Base-by-base conservation (phyloP, 345 rosid genomes). In the Corchorus capsularis region DNA sequence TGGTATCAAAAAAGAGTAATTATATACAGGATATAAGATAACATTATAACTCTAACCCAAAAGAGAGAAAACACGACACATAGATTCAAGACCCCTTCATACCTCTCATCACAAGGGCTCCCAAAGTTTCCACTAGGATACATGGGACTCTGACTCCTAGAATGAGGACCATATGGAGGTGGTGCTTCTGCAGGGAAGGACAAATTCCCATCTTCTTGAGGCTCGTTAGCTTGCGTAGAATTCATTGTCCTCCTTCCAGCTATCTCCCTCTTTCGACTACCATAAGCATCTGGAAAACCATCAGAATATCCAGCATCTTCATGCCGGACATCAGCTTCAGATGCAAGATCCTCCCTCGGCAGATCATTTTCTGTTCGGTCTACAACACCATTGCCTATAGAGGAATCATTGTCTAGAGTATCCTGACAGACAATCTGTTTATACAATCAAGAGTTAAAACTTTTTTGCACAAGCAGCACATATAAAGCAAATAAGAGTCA, bases 381-480 rank as follows among this genome's bases (percentile, higher is more conserved):
- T 19, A 11, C 67, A 34, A 74, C 82, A 74, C 66, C 87, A 74
- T 84, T 77, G 77, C 86, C 93, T 2, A 78, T 22, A 10, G 94
- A 75, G 43, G 92, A 88, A 77, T 86, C 90, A 82, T 83, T 89
- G 46, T 87, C 92, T 14, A 78, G 32, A 16, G 89, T 74, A 70
- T 84, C 94, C 83, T 96, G 91, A 80, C 90, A 91, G 62, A 89
- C 88, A 85, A 96, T 96, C 99, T 96, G 89, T 80, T 75, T 63
- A 76, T 69, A 79, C 75, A 88, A 85, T 61, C 52, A 73, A 43
- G 57, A 81, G 84, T 85, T 72, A 80, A 75, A 74, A 55, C 57
- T 32, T 78, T 47, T 71, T 46, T 45, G 61, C 65, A 76, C 45
- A 72, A 68, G 83, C 56, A 72, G 22, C 12, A 56, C 17, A 47